These are phyloP conservation scores for Silene conica DNA, from an alignment of 148 eudicot genomes.

Conservation along the genomic window DNA sequence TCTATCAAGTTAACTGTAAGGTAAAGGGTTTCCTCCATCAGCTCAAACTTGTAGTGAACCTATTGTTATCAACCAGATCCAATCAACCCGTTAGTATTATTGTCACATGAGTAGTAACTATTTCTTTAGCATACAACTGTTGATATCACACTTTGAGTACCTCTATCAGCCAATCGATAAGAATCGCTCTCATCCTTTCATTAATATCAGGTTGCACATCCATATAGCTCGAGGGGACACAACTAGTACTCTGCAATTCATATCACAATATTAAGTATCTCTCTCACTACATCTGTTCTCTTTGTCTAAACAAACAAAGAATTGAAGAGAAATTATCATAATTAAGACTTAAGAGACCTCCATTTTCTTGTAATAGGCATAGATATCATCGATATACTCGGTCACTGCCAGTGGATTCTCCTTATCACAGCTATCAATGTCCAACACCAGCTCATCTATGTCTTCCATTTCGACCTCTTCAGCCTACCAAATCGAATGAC, in stretches of 20 bases:
- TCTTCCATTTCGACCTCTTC: constrained; percentile 78
- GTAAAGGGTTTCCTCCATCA: constrained; percentile 87
- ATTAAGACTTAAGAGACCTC: constrained; percentile 43
- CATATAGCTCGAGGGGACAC: constrained; percentile 63
- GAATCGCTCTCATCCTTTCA: constrained; percentile 77
- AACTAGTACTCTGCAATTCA: constrained; percentile 42
- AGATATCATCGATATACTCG: constrained; percentile 64
- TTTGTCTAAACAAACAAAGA: too few species aligned
- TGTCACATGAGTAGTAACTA: background rate
- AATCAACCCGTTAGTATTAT: background rate
- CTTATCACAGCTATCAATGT: constrained; percentile 60
- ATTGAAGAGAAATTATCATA: too few species aligned
- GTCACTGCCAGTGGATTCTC: constrained; percentile 62
- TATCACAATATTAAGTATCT: background rate
- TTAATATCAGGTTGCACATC: constrained; percentile 61
- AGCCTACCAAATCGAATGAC: constrained; percentile 27
- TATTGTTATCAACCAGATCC: constrained; percentile 20
- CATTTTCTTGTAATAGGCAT: constrained; percentile 54
- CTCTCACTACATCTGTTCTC: background rate
- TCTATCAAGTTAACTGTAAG: constrained; percentile 78
- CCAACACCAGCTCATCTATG: constrained; percentile 41
- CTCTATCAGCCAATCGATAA: constrained; percentile 97
- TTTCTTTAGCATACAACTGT: background rate
- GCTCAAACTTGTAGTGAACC: constrained; percentile 89
- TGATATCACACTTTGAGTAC: constrained; percentile 23